These are phyloP conservation scores for Ajuga reptans DNA, from an alignment of 305 asterid genomes.

Conservation along the genomic window DNA sequence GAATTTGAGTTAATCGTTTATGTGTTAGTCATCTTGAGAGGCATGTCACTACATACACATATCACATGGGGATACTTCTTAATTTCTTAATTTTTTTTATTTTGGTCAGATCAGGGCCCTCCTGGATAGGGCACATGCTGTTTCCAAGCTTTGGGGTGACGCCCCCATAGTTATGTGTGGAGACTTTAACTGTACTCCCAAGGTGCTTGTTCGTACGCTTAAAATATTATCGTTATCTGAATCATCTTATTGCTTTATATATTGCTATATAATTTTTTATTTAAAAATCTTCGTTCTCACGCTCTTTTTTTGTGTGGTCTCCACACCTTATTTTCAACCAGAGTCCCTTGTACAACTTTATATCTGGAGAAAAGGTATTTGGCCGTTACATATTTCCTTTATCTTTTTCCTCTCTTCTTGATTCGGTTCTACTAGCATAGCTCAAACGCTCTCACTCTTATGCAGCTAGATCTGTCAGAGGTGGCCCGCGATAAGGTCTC, in stretches of 20 bases:
- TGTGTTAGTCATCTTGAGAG: background rate
- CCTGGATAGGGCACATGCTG: conserved; percentile 65
- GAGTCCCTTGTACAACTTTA: conserved; percentile 90
- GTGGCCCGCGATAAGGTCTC: conserved; percentile 73
- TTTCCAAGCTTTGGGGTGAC: conserved; percentile 88
- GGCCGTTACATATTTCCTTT: conserved; percentile 18
- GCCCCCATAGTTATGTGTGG: conserved; percentile 90
- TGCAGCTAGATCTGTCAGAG: conserved; percentile 73
- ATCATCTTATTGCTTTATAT: conserved; percentile 17
- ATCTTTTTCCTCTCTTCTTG: background rate
- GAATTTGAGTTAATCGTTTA: background rate
- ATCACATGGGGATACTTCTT: background rate
- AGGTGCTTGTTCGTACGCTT: conserved; percentile 33
- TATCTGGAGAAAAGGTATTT: conserved; percentile 64
- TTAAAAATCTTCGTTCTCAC: background rate
- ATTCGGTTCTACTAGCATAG: conserved; percentile 17
- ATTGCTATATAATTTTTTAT: background rate
- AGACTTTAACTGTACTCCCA: conserved; percentile 93
- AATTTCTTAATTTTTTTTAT: background rate
- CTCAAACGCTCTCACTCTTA: conserved; percentile 10
- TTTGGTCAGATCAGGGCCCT: conserved; percentile 72
- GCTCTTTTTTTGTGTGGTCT: background rate
- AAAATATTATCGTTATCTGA: background rate
- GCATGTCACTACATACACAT: conserved; percentile 11
- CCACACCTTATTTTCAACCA: conserved; percentile 28